Base-by-base conservation (phyloP, 2,329 filamentous ascomycete genomes). In the Magnaporthales sp. region DNA sequence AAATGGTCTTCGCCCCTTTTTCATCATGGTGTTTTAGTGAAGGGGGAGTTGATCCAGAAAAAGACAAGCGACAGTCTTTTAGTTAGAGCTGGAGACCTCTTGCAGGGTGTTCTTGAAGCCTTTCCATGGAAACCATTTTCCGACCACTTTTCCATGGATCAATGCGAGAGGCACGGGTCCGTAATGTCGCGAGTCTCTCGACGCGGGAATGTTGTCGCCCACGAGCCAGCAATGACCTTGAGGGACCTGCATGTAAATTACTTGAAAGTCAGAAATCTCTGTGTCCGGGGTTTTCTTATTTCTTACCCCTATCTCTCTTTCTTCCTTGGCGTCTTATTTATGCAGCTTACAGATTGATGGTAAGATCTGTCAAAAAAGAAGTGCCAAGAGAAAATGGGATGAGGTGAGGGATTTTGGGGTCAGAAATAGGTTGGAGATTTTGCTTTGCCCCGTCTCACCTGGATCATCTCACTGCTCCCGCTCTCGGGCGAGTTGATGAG, bases 221-320 rank as follows among this genome's bases (percentile, higher is more conserved):
- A 88, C 86, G 7, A 97, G 81, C 87, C 92, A 98, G 73, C 93
- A 96, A 80, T 99, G 95, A 1, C 95, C 95, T 74, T 91, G 83
- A 0, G 95, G 95, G 19, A 99, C 87, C 91, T 96, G n/a, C 22
- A 19, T 51, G 24, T 7, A 30, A 15, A 63, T n/a, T 9, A 10
- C 15, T n/a, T 27, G 19, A 60, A 15, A 10, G 22, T 46, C 9
- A 66, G 26, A 62, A 19, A 27, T 27, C 9, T 26, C 29, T 15
- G 11, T 15, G 24, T 24, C 24, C 22, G 10, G 13, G 11, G 10
- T 60, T 27, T 24, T 27, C 11, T 13, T 60, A 15, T 27, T 60
- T 46, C 38, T 46, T 46, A 46, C 38, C 15, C 38, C 38, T 46
- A 46, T 19, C 38, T 46, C 38, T n/a, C 15, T n/a, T n/a, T 46